A percentile compares a stretch with the other conserved stretches of the same genome.
Evolutionary conservation across 2,329 filamentous ascomycete genomes (phyloP).

Genomic region (Lomentospora prolificans): DNA sequence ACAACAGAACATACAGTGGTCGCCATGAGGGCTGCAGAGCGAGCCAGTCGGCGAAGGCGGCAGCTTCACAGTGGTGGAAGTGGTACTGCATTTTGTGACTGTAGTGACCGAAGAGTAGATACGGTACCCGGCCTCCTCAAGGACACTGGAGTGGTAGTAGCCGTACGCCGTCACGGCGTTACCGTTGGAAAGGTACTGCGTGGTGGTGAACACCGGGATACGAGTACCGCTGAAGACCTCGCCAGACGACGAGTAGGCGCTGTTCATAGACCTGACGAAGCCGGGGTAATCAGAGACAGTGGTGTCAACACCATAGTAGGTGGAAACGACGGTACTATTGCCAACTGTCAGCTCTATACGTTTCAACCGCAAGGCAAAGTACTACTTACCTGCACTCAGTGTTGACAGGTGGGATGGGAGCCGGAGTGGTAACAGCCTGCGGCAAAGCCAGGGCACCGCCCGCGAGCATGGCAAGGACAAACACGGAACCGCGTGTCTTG

Average conservation of each 20-base stretch:
- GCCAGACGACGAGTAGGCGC: conserved; percentile 14
- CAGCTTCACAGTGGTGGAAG: conserved; percentile 7
- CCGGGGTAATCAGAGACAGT: conserved; percentile 13
- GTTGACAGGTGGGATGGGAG: conserved; percentile 13
- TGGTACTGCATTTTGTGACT: conserved; percentile 10
- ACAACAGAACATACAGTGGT: conserved; percentile 1
- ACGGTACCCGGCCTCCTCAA: conserved; percentile 14
- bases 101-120: conserved; percentile 11
- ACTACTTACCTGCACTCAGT: neutral
- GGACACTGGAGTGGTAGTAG: conserved; percentile 14
- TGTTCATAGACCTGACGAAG: conserved; percentile 15
- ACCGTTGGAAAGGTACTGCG: conserved; percentile 10
- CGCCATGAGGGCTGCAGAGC: conserved; percentile 10
- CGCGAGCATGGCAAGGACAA: conserved; percentile 3
- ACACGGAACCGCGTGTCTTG: neutral
- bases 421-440: conserved; percentile 11
- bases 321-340: conserved; percentile 10
- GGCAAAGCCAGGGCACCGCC: conserved; percentile 9
- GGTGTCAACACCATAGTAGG: conserved; percentile 15
- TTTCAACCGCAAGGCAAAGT: too few relatives aligned
- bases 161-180: conserved; percentile 14
- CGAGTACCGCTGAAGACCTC: conserved; percentile 12
- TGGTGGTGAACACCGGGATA: conserved; percentile 13
- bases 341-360: too few relatives aligned
- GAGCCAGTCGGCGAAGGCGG: conserved; percentile 14